These are phyloP conservation scores for Yamadazyma akitaensis DNA, from an alignment of 805 yeast genomes.

Conservation along the genomic window DNA sequence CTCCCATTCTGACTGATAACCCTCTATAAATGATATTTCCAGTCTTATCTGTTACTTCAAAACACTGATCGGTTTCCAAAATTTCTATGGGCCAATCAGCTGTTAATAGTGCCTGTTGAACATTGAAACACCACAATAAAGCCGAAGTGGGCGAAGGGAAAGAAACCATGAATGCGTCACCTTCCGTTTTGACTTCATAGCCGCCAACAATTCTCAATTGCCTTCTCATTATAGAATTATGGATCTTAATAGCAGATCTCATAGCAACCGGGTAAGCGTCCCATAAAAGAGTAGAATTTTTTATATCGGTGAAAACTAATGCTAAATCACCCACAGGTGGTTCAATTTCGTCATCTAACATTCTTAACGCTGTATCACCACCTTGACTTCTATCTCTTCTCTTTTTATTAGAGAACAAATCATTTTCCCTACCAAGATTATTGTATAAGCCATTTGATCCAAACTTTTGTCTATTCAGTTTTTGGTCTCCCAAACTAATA, in stretches of 20 bases:
- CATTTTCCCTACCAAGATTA: slow-evolving; percentile 37
- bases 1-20: slow-evolving; percentile 94
- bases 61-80: slow-evolving; percentile 77
- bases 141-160: slow-evolving; percentile 92
- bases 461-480: slow-evolving; percentile 25
- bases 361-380: slow-evolving; percentile 72
- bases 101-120: slow-evolving; percentile 73
- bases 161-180: slow-evolving; percentile 98
- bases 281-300: slow-evolving; percentile 91
- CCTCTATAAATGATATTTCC: slow-evolving; percentile 74
- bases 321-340: slow-evolving; percentile 96
- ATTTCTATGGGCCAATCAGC: slow-evolving; percentile 98
- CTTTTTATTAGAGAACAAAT: slow-evolving; percentile 34
- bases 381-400: slow-evolving; percentile 29
- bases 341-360: slow-evolving; percentile 83
- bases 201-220: slow-evolving; percentile 92
- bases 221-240: slow-evolving; percentile 91
- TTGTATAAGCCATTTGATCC: slow-evolving; percentile 30
- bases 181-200: slow-evolving; percentile 97
- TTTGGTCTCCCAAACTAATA: slow-evolving; percentile 59
- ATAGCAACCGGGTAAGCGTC: slow-evolving; percentile 88
- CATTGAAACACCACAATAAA: slow-evolving; percentile 89
- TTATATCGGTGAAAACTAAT: slow-evolving; percentile 95
- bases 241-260: slow-evolving; percentile 95
- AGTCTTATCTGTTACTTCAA: slow-evolving; percentile 65